Conservation (phyloP, 495 filamentous ascomycete species). For the Penicillium maclennaniae region DNA sequence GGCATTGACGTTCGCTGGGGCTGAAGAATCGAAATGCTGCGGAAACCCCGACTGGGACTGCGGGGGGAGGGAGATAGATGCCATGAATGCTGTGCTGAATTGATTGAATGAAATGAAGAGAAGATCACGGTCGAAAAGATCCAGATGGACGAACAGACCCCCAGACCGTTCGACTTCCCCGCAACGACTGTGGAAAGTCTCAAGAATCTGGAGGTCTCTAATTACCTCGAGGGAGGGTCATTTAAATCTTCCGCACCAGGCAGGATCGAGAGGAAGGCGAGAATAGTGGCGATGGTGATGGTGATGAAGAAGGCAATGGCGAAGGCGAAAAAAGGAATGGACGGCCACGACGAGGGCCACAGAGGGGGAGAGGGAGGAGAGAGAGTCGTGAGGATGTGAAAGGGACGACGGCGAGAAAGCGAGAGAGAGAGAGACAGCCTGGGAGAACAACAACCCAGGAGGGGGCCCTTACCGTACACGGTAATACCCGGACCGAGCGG, state of each 20-base stretch:
- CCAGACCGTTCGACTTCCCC: constrained; percentile 41
- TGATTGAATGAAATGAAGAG: constrained; percentile 5
- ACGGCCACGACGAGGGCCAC: constrained; percentile 47
- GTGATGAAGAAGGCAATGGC: background rate
- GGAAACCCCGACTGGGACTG: constrained; percentile 32
- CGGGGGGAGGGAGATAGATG: constrained; percentile 42
- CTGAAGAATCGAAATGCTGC: constrained; percentile 31
- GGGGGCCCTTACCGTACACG: constrained; percentile 12
- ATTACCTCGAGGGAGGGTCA: constrained; percentile 30
- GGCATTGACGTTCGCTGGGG: constrained; percentile 14
- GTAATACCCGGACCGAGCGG: constrained; percentile 7
- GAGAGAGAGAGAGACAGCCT: too few species aligned
- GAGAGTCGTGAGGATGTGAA: constrained; percentile 28
- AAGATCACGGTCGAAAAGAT: constrained; percentile 26
- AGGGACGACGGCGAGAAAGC: background rate
- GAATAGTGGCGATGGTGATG: constrained; percentile 8
- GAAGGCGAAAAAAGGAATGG: constrained; percentile 37
- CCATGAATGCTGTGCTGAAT: constrained; percentile 31
- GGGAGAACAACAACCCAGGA: constrained; percentile 22
- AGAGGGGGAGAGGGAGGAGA: constrained; percentile 12
- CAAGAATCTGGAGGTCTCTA: constrained; percentile 44
- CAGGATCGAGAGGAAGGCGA: constrained; percentile 17
- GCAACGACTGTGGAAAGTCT: constrained; percentile 29
- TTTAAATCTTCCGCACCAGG: constrained; percentile 35
- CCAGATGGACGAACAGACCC: constrained; percentile 37